Percentiles rank a stretch among this genome's conserved stretches.
Conservation (phyloP, 495 filamentous ascomycete species). For the Aspergillus funiculosus region DNA sequence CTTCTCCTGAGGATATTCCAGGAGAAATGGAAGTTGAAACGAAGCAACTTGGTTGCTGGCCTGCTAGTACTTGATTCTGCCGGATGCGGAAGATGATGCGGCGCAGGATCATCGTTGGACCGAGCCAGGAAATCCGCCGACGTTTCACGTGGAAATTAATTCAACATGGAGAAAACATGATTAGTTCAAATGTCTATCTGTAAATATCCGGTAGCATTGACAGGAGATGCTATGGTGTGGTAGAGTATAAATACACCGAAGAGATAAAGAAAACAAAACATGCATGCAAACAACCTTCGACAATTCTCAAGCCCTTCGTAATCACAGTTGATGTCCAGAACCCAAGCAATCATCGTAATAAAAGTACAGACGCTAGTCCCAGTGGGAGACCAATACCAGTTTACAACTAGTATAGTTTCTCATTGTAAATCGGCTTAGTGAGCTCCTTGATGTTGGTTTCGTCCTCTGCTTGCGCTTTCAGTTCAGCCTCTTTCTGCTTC, state of each 20-base stretch:
- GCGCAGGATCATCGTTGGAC: constrained; percentile 19
- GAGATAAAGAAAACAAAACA: constrained; percentile 26
- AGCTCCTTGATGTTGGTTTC: constrained; percentile 33
- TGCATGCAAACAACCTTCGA: constrained; percentile 12
- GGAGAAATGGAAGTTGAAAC: neutral
- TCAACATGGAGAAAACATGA: constrained; percentile 6
- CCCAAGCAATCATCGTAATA: constrained; percentile 17
- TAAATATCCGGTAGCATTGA: constrained; percentile 24
- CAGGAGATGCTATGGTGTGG: constrained; percentile 1
- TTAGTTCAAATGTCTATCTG: neutral
- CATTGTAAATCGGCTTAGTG: constrained; percentile 35
- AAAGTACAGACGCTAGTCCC: constrained; percentile 29
- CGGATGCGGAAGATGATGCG: constrained; percentile 21
- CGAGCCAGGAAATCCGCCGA: constrained; percentile 6
- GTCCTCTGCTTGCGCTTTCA: constrained; percentile 29
- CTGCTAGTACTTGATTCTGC: constrained; percentile 10
- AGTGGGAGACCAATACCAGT: constrained; percentile 7
- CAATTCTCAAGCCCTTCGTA: constrained; percentile 11
- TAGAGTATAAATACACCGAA: constrained; percentile 39
- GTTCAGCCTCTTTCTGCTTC: constrained; percentile 34
- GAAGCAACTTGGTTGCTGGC: neutral
- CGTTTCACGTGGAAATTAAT: constrained; percentile 3
- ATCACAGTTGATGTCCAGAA: constrained; percentile 13
- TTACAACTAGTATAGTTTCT: constrained; percentile 22
- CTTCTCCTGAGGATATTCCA: neutral